Conservation (phyloP, 176 grass and related monocot genomes). For the Puya raimondii region DNA sequence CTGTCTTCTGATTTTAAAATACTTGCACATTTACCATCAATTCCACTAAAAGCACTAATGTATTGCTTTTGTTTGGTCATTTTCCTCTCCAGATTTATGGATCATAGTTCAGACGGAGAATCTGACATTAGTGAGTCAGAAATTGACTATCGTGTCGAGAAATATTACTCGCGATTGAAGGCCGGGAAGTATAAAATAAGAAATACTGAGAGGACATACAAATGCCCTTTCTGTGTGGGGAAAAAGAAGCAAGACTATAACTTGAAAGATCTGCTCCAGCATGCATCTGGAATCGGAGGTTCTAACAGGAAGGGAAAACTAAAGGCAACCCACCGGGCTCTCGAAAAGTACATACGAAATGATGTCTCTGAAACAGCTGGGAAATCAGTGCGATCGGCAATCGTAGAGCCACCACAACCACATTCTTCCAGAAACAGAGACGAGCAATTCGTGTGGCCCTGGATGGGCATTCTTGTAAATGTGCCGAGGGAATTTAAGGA, state of each 20-base stretch:
- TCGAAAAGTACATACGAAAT: conserved; percentile 35
- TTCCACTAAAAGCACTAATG: neutral
- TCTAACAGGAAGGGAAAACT: conserved; percentile 41
- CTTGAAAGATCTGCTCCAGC: conserved; percentile 43
- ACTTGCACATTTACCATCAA: neutral
- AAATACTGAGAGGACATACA: conserved; percentile 21
- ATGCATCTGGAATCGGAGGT: conserved; percentile 31
- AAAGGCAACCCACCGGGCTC: conserved; percentile 44
- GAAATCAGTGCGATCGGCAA: neutral
- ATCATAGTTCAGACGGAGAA: conserved; percentile 34
- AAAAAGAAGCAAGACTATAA: conserved; percentile 59
- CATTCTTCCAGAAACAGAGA: conserved; percentile 1
- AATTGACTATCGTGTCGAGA: conserved; percentile 34
- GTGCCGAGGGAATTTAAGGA: conserved; percentile 38
- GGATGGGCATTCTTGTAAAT: conserved; percentile 45
- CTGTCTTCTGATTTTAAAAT: too few species aligned
- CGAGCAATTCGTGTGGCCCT: conserved; percentile 1
- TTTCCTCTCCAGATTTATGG: conserved; percentile 10
- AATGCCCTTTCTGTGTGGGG: conserved; percentile 41
- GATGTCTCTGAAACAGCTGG: conserved; percentile 20
- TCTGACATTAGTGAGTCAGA: conserved; percentile 49
- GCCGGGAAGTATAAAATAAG: conserved; percentile 16
- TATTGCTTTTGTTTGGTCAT: neutral
- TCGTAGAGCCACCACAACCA: neutral
- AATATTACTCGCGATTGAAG: conserved; percentile 25